Conservation (phyloP, 768 basidiomycete genomes). For the Pleurotus pulmonarius region DNA sequence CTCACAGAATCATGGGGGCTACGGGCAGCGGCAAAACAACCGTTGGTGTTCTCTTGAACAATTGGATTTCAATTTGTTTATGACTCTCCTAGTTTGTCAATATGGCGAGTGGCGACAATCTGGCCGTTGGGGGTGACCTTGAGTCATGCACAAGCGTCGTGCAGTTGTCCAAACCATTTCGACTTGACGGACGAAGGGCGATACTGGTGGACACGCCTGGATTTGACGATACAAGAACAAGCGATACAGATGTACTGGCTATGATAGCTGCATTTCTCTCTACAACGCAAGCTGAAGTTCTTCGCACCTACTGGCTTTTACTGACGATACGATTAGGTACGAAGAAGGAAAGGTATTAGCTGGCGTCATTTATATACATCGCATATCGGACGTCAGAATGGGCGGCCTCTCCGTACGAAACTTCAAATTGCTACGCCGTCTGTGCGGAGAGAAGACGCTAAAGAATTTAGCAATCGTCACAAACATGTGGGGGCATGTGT, state of each 20-base stretch:
- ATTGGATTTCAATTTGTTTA: neutral
- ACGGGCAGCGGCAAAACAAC: constrained; percentile 5
- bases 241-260: constrained; percentile 44
- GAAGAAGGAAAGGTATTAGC: constrained; percentile 21
- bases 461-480: constrained; percentile 41
- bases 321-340: constrained; percentile 10
- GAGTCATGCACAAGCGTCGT: constrained; percentile 50
- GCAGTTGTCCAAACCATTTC: constrained; percentile 37
- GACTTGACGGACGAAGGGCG: constrained; percentile 35
- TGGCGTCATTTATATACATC: constrained; percentile 39
- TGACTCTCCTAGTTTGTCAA: constrained; percentile 45
- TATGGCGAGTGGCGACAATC: constrained; percentile 41
- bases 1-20: neutral
- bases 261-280: constrained; percentile 42
- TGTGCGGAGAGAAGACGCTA: constrained; percentile 39
- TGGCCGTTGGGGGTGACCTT: constrained; percentile 43
- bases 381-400: constrained; percentile 32
- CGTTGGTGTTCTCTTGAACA: neutral
- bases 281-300: constrained; percentile 10
- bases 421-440: constrained; percentile 38
- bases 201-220: constrained; percentile 57
- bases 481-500: constrained; percentile 39
- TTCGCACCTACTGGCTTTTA: neutral
- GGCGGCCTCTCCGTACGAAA: constrained; percentile 33
- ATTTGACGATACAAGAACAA: constrained; percentile 49